Base-by-base conservation (phyloP, 305 asterid genomes). In the Fraxinus xanthoxyloides region DNA sequence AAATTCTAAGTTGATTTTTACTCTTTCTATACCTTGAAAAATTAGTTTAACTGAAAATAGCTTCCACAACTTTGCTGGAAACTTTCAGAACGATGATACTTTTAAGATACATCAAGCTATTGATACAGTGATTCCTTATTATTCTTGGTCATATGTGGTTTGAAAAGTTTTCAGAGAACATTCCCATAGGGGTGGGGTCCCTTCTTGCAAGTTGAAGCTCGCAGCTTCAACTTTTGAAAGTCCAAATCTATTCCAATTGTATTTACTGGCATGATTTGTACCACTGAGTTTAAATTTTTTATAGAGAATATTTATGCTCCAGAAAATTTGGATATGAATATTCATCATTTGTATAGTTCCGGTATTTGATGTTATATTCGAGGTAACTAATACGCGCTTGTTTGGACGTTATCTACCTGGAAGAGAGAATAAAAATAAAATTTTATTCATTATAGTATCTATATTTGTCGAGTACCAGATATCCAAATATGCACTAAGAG, bases 51-150 rank as follows among this genome's bases (percentile, higher is more conserved):
- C 26, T 56, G 75, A 65, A 51, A 73, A 69, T 69, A 26, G 70
- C 75, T 61, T 80, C 12, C 80, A 75, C 88, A 77, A 77, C 51
- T 80, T 72, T 56, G 75, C 48, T 51, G 80, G 79, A 77, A 80
- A 26, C 54, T 77, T 36, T 81, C 36, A 5, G 28, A 75, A 74
- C 40, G 77, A 77, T 75, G 79, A 78, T 78, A 31, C 35, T 17
- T 46, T n/a, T 21, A 10, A 83, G 81, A 83, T 78, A 83, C 85
- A 56, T 74, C 84, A 59, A 23, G 82, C 46, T 76, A 69, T 79
- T 38, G 83, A 83, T 77, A 80, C 48, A 56, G 12, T 31, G 85
- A 83, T 80, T 83, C 88, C 86, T 83, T 78, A 74, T 83, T 76
- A 80, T 85, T 81, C 74, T 79, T 46, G 54, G 76, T 51, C 17